Evolutionary conservation across 1,284 basidiomycete genomes (phyloP).

Genomic region (Coniferiporia sulphurascens): DNA sequence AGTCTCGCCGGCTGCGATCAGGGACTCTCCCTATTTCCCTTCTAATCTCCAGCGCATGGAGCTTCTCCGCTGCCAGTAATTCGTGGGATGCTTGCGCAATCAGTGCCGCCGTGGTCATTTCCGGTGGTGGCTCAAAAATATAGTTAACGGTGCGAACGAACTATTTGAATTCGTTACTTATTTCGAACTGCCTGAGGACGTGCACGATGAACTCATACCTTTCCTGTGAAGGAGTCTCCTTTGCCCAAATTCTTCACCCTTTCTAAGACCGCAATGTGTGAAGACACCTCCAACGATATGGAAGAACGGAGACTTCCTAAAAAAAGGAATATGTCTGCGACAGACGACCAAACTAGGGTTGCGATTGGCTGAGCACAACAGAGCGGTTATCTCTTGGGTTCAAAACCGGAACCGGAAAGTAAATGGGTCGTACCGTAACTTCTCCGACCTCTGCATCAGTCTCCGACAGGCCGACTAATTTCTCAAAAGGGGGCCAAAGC

Average conservation of each 20-base stretch:
- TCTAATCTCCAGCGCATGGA: constrained; percentile 45
- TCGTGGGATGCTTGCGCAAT: constrained; percentile 53
- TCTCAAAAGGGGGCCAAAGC: constrained; percentile 64
- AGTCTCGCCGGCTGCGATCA: constrained; percentile 24
- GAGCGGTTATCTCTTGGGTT: neutral
- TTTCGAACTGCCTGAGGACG: neutral
- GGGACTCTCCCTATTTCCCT: constrained; percentile 20
- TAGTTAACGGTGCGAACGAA: constrained; percentile 45
- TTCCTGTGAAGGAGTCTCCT: constrained; percentile 42
- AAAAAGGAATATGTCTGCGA: constrained; percentile 62
- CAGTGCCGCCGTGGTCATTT: constrained; percentile 38
- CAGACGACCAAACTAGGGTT: constrained; percentile 51
- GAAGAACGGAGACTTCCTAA: constrained; percentile 49
- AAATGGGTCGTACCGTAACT: constrained; percentile 29
- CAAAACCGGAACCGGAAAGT: neutral
- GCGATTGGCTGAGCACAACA: constrained; percentile 44
- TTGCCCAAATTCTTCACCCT: constrained; percentile 41
- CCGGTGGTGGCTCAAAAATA: constrained; percentile 44
- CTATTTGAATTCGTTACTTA: constrained; percentile 28
- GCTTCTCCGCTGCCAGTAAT: constrained; percentile 56
- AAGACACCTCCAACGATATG: constrained; percentile 48
- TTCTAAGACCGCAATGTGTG: constrained; percentile 44
- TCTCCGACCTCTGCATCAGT: constrained; percentile 40
- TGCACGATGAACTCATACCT: constrained; percentile 34
- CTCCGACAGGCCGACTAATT: constrained; percentile 45